Evolutionary conservation across 1,284 basidiomycete genomes (phyloP), one percentile per base, ranked within the genome.

Genomic region (Microstroma glucosiphilum): DNA sequence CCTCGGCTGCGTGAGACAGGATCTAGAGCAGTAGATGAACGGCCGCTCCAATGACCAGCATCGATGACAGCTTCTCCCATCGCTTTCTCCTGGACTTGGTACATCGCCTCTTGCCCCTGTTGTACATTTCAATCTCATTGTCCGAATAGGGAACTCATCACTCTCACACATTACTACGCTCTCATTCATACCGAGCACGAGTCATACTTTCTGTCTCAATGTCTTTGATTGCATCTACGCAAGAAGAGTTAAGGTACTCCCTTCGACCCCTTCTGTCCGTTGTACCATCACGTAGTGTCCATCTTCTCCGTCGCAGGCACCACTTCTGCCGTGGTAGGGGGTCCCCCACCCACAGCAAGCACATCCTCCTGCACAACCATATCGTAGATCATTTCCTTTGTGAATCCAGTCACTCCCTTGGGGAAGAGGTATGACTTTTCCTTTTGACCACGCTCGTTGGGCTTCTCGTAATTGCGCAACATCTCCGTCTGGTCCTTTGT

Each of bases 331-430:
- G 51, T 8, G 6, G 51, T 25, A 48, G 43, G 17, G 3, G 43
- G 17, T 21, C 43, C 43, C 4, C 43, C 43, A 6, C 51, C 51
- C 15, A 54, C 51, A 8, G 51, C 51, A 6, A 54, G 21, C 15
- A 54, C 25, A 25, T 54, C n/a, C 90, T 94, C 83, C 84, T 92
- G 69, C 12, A 67, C 63, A 17, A 79, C 67, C 77, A 79, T 76
- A 19, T 71, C 61, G 53, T 68, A 70, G 56, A 79, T 76, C 61
- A 68, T 56, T 57, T 79, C 71, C 65, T 75, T 77, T 1, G 77
- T 77, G 37, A 62, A 77, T 1, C 81, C 89, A 85, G 80, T 90
- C 87, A 82, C 96, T 91, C 72, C 96, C 85, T 68, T 96, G 82
- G 62, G 62, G 62, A 69, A 87, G 82, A 66, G 66, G 56, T 79